These are phyloP conservation scores for Rhododendron griersonianum DNA, from an alignment of 148 eudicot species.

Conservation along the genomic window DNA sequence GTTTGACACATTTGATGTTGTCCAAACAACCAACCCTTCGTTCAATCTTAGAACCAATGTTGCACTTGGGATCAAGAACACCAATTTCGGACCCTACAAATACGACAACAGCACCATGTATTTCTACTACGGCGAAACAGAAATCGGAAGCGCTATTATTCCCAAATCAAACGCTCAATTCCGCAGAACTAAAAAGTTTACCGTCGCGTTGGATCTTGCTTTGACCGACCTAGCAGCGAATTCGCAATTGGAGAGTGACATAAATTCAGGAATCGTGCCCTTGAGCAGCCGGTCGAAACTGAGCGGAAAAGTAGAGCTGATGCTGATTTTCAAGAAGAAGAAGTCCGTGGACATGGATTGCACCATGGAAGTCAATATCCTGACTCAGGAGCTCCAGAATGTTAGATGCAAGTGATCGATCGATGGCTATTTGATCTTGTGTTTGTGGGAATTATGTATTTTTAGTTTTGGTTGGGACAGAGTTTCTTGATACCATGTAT, in stretches of 20 bases:
- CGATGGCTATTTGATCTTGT: neutral
- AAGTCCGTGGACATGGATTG: neutral
- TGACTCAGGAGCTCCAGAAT: neutral
- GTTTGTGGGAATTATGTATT: neutral
- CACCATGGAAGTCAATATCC: neutral
- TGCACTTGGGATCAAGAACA: constrained; percentile 18
- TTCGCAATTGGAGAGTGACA: neutral
- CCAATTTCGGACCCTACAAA: constrained; percentile 12
- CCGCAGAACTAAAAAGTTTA: constrained; percentile 12
- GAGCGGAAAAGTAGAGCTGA: neutral
- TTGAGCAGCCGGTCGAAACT: neutral
- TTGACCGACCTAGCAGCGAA: neutral
- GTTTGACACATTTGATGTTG: neutral
- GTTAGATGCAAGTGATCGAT: neutral
- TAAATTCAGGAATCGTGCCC: neutral
- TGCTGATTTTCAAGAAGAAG: neutral
- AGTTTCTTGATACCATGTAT: neutral
- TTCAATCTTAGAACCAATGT: neutral
- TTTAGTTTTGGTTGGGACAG: neutral
- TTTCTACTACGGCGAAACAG: constrained; percentile 4
- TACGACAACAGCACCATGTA: neutral
- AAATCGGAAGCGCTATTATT: constrained; percentile 5
- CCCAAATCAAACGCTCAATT: neutral
- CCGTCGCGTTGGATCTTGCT: neutral
- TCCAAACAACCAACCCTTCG: neutral